phyloP scores from a whole-genome alignment of 176 grass and related monocot genomes.

The Zoysia japonica region DNA sequence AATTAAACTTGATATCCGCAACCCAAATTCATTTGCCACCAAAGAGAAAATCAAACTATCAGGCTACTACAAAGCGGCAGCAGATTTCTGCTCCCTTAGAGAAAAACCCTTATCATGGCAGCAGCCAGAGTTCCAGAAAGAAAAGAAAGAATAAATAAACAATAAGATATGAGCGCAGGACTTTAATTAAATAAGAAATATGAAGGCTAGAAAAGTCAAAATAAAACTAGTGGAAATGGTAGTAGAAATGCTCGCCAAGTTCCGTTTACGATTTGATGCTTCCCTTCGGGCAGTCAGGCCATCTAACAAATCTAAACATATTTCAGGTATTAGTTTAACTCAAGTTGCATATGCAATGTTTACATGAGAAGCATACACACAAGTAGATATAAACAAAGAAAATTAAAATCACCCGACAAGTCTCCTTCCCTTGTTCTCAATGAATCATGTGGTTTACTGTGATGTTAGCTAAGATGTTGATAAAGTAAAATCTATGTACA shows the following conservation, averaged over 20 bases:
- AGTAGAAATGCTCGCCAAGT: background rate
- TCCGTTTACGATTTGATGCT: background rate
- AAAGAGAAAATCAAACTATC: background rate
- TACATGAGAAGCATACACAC: too few species aligned
- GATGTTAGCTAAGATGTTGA: background rate
- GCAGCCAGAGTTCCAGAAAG: background rate
- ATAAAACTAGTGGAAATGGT: background rate
- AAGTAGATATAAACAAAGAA: background rate
- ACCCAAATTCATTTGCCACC: too few species aligned
- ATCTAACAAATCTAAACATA: background rate
- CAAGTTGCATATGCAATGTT: conserved; percentile 4
- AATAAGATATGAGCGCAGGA: too few species aligned
- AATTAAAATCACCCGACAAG: background rate
- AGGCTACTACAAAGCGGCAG: background rate
- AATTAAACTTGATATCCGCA: too few species aligned
- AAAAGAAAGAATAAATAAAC: background rate
- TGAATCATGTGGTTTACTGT: conserved; percentile 3
- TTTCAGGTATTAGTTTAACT: background rate
- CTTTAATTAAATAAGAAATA: background rate
- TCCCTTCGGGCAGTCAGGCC: background rate
- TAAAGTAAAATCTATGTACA: background rate
- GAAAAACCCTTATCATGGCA: background rate
- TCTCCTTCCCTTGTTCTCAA: background rate
- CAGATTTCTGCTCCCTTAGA: background rate
- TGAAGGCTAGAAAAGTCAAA: background rate